phyloP scores from a whole-genome alignment of 169 alveolate species.

The Perkinsus olseni region DNA sequence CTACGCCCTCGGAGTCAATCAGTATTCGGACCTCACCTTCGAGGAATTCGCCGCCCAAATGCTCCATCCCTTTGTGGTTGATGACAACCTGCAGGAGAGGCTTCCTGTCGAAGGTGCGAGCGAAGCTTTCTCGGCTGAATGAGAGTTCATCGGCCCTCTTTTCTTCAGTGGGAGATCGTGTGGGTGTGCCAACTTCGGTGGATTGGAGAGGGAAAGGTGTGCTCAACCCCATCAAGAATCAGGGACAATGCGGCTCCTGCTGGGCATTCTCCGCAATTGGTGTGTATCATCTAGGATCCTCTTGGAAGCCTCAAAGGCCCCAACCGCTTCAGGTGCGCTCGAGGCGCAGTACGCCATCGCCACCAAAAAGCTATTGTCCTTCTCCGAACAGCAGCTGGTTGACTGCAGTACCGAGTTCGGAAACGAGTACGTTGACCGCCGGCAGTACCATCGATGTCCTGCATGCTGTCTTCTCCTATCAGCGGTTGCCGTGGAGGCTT shows the following conservation, averaged over 20 bases:
- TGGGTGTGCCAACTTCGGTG: neutral
- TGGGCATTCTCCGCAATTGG: slow-evolving; percentile 48
- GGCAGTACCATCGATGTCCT: too few relatives aligned
- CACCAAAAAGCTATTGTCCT: neutral
- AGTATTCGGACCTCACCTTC: neutral
- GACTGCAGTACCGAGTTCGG: neutral
- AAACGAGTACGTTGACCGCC: neutral
- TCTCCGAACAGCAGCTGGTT: neutral
- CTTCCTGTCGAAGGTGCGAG: neutral
- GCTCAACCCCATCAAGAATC: slow-evolving; percentile 38
- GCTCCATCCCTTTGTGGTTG: neutral
- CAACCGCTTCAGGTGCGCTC: neutral
- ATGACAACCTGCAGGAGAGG: neutral
- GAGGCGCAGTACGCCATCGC: neutral
- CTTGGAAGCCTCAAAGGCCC: neutral
- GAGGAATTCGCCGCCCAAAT: neutral
- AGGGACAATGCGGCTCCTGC: slow-evolving; percentile 48
- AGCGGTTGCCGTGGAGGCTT: slow-evolving; percentile 66
- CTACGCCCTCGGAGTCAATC: neutral
- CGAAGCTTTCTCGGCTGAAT: neutral
- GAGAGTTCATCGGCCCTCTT: neutral
- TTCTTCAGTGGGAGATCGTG: neutral
- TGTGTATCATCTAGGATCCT: slow-evolving; percentile 18
- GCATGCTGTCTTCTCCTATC: neutral
- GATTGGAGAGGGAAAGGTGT: slow-evolving; percentile 45